A percentile compares a stretch with the other conserved stretches of the same genome.
Evolutionary conservation across 805 yeast species (phyloP).

Genomic region (Brettanomyces bruxellensis): DNA sequence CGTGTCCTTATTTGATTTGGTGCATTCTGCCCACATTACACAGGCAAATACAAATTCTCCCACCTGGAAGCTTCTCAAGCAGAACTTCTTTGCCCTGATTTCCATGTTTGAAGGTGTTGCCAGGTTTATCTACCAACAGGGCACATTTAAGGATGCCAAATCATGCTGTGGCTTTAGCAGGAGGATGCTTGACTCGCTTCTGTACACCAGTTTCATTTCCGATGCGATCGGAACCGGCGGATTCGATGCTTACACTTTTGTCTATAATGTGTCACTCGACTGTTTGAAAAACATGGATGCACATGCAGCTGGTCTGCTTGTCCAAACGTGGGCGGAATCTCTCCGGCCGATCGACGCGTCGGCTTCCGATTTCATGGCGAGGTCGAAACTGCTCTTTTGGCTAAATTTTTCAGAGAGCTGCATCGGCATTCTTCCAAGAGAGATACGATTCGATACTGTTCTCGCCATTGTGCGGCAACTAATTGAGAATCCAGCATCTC

Average conservation of each 20-base stretch:
- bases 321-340: conserved; percentile 9
- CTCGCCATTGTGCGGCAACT: conserved; percentile 18
- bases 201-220: conserved; percentile 37
- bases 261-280: conserved; percentile 30
- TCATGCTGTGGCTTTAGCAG: conserved; percentile 12
- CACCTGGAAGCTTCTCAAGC: conserved; percentile 19
- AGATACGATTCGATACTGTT: conserved; percentile 20
- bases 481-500: conserved; percentile 12
- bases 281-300: conserved; percentile 16
- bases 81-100: conserved; percentile 37
- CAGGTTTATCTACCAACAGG: conserved; percentile 19
- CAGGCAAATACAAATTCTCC: conserved; percentile 12
- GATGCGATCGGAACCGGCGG: conserved; percentile 56
- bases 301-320: conserved; percentile 8
- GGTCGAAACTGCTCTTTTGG: conserved; percentile 35
- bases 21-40: not conserved
- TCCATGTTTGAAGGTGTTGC: conserved; percentile 42
- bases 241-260: conserved; percentile 54
- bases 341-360: not conserved
- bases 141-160: conserved; percentile 2
- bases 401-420: conserved; percentile 40
- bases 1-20: not conserved
- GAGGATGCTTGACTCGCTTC: conserved; percentile 32
- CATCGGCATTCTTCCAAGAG: conserved; percentile 25
- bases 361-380: conserved; percentile 9